These are phyloP conservation scores for Oryza longistaminata DNA, from an alignment of 176 grass and related monocot genomes.

Conservation along the genomic window DNA sequence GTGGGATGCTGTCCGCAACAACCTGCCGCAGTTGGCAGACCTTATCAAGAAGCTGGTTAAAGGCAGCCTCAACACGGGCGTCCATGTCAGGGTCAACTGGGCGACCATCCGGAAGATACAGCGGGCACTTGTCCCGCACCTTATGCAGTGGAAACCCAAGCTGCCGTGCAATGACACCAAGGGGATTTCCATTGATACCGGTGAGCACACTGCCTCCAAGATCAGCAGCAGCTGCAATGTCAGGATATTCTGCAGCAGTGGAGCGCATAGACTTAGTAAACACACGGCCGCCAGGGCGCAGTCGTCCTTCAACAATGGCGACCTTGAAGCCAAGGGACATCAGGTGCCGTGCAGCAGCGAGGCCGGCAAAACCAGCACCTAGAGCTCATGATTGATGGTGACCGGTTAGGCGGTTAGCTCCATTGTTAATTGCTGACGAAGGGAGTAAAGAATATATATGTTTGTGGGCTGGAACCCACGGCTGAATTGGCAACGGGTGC, in stretches of 20 bases:
- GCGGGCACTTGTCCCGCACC: constrained; percentile 81
- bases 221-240: constrained; percentile 69
- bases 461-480: not conserved
- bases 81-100: constrained; percentile 79
- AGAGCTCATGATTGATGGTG: constrained; percentile 28
- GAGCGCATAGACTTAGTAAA: constrained; percentile 86
- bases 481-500: not conserved
- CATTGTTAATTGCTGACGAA: not conserved
- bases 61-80: constrained; percentile 68
- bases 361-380: constrained; percentile 83
- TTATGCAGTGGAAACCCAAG: constrained; percentile 93
- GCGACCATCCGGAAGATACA: constrained; percentile 85
- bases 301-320: constrained; percentile 73
- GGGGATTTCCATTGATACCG: constrained; percentile 93
- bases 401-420: constrained; percentile 18
- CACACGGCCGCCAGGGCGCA: constrained; percentile 83
- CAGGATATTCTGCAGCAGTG: constrained; percentile 53
- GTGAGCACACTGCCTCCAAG: constrained; percentile 98
- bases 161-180: constrained; percentile 86
- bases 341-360: constrained; percentile 73
- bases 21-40: constrained; percentile 86
- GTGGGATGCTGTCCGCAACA: constrained; percentile 58
- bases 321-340: constrained; percentile 86
- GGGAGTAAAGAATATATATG: not conserved
- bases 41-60: constrained; percentile 96